Percentiles rank a stretch among this genome's conserved stretches.
Evolutionary conservation across 1,284 basidiomycete genomes (phyloP).

Genomic region (Fomitopsis pinicola): DNA sequence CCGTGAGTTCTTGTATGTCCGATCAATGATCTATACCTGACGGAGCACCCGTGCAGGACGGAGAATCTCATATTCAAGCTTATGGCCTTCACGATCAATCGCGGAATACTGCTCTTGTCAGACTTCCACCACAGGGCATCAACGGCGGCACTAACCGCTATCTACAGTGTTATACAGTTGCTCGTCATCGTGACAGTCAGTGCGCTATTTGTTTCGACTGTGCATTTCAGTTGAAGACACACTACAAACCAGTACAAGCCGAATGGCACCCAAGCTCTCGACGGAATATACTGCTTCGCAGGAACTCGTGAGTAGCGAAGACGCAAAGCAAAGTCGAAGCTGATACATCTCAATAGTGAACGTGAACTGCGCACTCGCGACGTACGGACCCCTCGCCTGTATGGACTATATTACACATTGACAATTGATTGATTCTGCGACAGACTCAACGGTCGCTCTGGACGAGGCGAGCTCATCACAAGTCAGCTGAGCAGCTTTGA

Average conservation of each 20-base stretch:
- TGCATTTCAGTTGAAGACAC: not conserved
- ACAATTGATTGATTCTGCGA: not conserved
- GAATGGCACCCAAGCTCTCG: not conserved
- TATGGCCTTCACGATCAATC: not conserved
- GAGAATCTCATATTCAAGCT: not conserved
- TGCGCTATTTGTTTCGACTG: not conserved
- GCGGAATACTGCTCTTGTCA: not conserved
- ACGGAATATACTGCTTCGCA: slow-evolving; percentile 2
- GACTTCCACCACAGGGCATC: not conserved
- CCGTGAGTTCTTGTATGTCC: not conserved
- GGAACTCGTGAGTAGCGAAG: not conserved
- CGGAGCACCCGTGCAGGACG: not conserved
- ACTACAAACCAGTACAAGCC: not conserved
- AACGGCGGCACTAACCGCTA: not conserved
- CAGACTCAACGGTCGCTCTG: not conserved
- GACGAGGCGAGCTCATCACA: not conserved
- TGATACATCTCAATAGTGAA: not conserved
- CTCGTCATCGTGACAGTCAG: not conserved
- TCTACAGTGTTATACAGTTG: not conserved
- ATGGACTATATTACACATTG: not conserved
- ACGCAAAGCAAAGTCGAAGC: not conserved
- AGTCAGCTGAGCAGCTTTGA: not conserved
- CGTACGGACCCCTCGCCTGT: not conserved
- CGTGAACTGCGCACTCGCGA: not conserved
- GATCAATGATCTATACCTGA: not conserved